phyloP scores from a whole-genome alignment of 148 eudicot species.

The Pouteria glomerata region DNA sequence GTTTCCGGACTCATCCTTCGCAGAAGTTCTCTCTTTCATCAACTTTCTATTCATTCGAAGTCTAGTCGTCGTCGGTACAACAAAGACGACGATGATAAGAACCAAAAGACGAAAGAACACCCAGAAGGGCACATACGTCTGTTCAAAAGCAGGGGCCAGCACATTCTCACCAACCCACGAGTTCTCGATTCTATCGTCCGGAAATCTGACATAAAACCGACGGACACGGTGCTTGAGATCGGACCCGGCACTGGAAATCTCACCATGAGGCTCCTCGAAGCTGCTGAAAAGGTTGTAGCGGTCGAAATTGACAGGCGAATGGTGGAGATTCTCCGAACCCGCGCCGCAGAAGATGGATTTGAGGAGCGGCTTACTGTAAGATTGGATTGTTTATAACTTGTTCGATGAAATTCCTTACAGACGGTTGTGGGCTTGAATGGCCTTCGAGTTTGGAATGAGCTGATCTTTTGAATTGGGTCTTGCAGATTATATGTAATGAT shows the following conservation, averaged over 20 bases:
- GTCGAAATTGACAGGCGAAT: conserved; percentile 77
- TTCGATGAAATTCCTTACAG: conserved; percentile 32
- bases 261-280: conserved; percentile 77
- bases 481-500: conserved; percentile 69
- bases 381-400: conserved; percentile 11
- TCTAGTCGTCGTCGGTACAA: conserved; percentile 10
- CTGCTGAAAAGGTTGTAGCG: conserved; percentile 67
- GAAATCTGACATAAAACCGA: conserved; percentile 42
- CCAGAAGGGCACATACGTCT: conserved; percentile 41
- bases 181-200: conserved; percentile 74
- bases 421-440: background rate
- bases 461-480: conserved; percentile 5
- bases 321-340: conserved; percentile 63
- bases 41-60: conserved; percentile 21
- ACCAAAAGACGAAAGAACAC: conserved; percentile 16
- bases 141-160: conserved; percentile 83
- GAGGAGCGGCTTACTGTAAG: conserved; percentile 57
- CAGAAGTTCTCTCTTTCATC: background rate
- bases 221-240: conserved; percentile 84
- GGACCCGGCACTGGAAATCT: conserved; percentile 98
- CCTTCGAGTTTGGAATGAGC: background rate
- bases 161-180: conserved; percentile 67
- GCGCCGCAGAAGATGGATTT: conserved; percentile 51
- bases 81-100: conserved; percentile 23
- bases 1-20: background rate